These are phyloP conservation scores for Daphne laureola DNA, from an alignment of 441 rosid species.

Conservation along the genomic window DNA sequence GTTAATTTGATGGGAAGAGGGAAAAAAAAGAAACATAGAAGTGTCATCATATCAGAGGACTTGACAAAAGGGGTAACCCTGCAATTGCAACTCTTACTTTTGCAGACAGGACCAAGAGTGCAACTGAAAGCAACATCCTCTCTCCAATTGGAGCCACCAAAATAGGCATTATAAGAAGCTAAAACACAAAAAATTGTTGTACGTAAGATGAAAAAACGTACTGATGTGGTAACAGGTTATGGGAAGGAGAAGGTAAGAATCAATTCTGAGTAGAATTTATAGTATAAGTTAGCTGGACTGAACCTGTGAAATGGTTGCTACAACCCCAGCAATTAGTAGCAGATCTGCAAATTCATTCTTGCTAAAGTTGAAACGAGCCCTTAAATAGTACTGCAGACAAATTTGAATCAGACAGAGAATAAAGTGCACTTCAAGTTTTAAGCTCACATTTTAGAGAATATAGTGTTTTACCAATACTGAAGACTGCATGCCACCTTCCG, in stretches of 20 bases:
- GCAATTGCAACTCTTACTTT: constrained; percentile 29
- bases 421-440: background rate
- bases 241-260: background rate
- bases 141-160: constrained; percentile 53
- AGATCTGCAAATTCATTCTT: constrained; percentile 82
- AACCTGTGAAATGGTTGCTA: constrained; percentile 62
- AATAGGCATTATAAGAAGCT: constrained; percentile 70
- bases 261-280: background rate
- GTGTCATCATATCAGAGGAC: background rate
- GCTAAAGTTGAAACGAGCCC: constrained; percentile 83
- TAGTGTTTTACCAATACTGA: constrained; percentile 39
- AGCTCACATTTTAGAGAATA: constrained; percentile 3
- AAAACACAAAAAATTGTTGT: constrained; percentile 15
- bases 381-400: constrained; percentile 53
- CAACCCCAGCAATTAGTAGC: constrained; percentile 38
- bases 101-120: constrained; percentile 41
- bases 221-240: background rate
- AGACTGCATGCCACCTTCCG: constrained; percentile 58
- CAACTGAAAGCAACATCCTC: constrained; percentile 58
- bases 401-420: background rate
- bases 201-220: constrained; percentile 1
- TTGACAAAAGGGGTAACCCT: background rate
- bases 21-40: background rate
- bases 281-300: constrained; percentile 4
- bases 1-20: background rate